A percentile compares a stretch with the other conserved stretches of the same genome.
These are phyloP conservation scores for Termitomyces sp. DNA, from an alignment of 768 basidiomycete genomes.

Conservation along the genomic window DNA sequence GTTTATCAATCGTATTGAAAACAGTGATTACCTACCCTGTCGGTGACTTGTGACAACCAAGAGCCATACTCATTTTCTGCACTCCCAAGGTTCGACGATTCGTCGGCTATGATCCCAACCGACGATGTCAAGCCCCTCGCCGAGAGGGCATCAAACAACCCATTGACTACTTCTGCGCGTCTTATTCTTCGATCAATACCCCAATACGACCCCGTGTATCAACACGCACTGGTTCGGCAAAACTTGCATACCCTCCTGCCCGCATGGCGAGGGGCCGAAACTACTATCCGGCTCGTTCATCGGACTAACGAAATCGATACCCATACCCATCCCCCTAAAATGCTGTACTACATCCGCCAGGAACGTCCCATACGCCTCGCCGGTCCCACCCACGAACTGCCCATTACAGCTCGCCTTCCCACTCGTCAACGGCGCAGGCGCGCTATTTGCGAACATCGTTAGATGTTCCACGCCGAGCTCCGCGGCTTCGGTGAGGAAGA, in stretches of 20 bases:
- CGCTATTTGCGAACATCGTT: constrained; percentile 39
- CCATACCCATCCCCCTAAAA: constrained; percentile 30
- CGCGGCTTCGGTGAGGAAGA: constrained; percentile 33
- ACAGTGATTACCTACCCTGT: constrained; percentile 17
- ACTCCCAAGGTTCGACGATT: constrained; percentile 27
- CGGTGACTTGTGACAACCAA: constrained; percentile 28
- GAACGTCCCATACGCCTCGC: constrained; percentile 33
- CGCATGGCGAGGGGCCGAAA: constrained; percentile 33
- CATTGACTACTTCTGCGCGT: constrained; percentile 34
- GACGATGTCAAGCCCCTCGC: constrained; percentile 19
- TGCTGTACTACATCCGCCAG: constrained; percentile 35
- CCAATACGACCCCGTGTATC: neutral
- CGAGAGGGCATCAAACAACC: constrained; percentile 27
- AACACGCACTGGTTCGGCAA: constrained; percentile 26
- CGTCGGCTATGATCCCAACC: constrained; percentile 36
- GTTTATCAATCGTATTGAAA: neutral
- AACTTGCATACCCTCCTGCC: constrained; percentile 43
- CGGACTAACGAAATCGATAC: constrained; percentile 33
- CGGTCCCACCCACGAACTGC: constrained; percentile 27
- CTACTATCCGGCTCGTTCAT: constrained; percentile 39
- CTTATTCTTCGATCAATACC: constrained; percentile 10
- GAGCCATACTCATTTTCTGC: constrained; percentile 25
- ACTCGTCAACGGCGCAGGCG: constrained; percentile 29
- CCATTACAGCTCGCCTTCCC: constrained; percentile 29
- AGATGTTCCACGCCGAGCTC: constrained; percentile 27